Evolutionary conservation across 257 asterid genomes (phyloP), one percentile per base, ranked within the genome.

Genomic region (Asclepias syriaca): DNA sequence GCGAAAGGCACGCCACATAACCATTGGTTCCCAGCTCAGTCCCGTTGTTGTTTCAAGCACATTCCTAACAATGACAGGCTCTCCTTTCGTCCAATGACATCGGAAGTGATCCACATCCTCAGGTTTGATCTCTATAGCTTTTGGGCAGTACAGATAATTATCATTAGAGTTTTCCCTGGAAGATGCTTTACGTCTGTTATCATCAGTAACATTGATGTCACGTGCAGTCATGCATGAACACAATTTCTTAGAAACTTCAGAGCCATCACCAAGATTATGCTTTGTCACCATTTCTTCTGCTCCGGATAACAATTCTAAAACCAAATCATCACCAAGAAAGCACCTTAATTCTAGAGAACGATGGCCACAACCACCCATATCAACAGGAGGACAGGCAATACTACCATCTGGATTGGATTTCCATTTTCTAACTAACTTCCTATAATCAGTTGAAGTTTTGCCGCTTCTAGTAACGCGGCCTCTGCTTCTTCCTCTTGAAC

Each of bases 311-410:
- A 88, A 72, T 49, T 85, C 70, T n/a, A 86, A 75, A 53, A 88
- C 74, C 61, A 15, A 68, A 67, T 67, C 32, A 67, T 70, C 68
- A 0, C 70, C 45, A 32, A 81, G 73, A 63, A 86, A 61, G 68
- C 60, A 54, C 79, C 79, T 83, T 75, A 88, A 65, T 75, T 74
- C 73, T 56, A 86, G 73, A 76, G 34, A 34, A 60, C 84, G 81
- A 27, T 80, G 51, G 64, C 85, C 82, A 65, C 95, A 88, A 43
- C 87, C 90, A 68, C 84, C 88, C 70, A 65, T 72, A 13, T 51
- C 72, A 65, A 71, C 16, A 49, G 83, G 85, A 19, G 90, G 87
- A 67, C 95, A 88, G 19, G 82, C 82, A 59, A 88, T 83, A 45
- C 40, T 75, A 60, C 87, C 88, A 68, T 80, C 77, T 60, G 78